Evolutionary conservation across 768 basidiomycete species (phyloP).

Genomic region (Harrya chromipes): DNA sequence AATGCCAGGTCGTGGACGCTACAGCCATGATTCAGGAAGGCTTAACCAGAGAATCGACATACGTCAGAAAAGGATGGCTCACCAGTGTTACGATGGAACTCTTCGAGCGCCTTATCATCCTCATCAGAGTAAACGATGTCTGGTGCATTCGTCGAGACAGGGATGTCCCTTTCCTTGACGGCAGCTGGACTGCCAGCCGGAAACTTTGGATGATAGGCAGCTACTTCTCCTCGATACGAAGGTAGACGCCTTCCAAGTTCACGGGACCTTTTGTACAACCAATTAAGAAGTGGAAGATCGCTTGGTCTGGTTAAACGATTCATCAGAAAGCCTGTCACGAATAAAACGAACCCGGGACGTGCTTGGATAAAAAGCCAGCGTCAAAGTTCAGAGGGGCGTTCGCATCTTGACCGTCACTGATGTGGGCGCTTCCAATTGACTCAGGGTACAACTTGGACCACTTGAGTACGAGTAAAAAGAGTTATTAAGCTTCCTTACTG

Average conservation of each 20-base stretch:
- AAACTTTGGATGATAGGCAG: constrained; percentile 23
- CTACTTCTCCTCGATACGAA: constrained; percentile 12
- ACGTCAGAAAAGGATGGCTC: not conserved
- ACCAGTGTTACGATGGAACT: constrained; percentile 13
- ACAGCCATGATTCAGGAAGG: not conserved
- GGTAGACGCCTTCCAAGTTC: constrained; percentile 54
- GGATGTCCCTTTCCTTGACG: constrained; percentile 12
- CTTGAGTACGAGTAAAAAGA: not conserved
- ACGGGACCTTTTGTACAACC: constrained; percentile 51
- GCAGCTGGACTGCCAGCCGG: constrained; percentile 24
- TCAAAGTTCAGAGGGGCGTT: constrained; percentile 43
- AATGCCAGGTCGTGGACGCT: not conserved
- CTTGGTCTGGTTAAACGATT: constrained; percentile 6
- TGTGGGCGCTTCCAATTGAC: constrained; percentile 46
- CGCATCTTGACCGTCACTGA: constrained; percentile 38
- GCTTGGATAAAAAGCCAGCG: constrained; percentile 44
- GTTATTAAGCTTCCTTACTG: constrained; percentile 19
- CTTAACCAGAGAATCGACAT: not conserved
- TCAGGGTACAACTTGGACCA: constrained; percentile 38
- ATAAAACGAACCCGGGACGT: constrained; percentile 2
- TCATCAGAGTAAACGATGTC: constrained; percentile 31
- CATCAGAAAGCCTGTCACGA: not conserved
- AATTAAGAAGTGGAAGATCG: constrained; percentile 44
- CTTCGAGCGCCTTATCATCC: constrained; percentile 32
- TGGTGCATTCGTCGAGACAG: constrained; percentile 22